Evolutionary conservation across 1,284 basidiomycete genomes (phyloP).

Genomic region (Neolentinus lepideus): DNA sequence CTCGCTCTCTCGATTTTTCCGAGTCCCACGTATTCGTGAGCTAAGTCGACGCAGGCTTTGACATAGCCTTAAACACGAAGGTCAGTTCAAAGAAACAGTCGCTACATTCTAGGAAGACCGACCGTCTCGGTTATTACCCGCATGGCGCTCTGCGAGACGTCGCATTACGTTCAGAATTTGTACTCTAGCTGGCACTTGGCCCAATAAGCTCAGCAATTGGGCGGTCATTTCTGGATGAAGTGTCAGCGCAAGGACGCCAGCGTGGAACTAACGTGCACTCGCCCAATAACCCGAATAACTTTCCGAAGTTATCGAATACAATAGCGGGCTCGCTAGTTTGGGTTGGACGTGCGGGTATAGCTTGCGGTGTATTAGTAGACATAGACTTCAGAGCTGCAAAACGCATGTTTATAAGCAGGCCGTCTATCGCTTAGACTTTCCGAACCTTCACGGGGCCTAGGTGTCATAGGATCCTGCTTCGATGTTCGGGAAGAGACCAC

Average conservation of each 20-base stretch:
- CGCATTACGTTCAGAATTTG: conserved; percentile 26
- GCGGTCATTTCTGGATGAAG: conserved; percentile 45
- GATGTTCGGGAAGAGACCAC: conserved; percentile 1
- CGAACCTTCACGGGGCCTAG: conserved; percentile 36
- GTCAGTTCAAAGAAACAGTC: conserved; percentile 2
- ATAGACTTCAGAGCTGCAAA: conserved; percentile 26
- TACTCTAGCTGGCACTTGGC: conserved; percentile 35
- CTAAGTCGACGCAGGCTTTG: conserved; percentile 60
- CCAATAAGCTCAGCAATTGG: conserved; percentile 61
- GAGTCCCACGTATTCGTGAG: conserved; percentile 69
- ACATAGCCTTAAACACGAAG: conserved; percentile 47
- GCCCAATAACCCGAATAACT: conserved; percentile 46
- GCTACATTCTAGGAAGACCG: conserved; percentile 7
- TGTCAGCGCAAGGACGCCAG: conserved; percentile 8
- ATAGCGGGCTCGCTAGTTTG: conserved; percentile 15
- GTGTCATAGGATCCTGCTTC: conserved; percentile 24
- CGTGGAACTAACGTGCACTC: conserved; percentile 13
- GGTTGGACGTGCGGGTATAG: conserved; percentile 16
- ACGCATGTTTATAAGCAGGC: conserved; percentile 1
- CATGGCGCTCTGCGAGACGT: conserved; percentile 19
- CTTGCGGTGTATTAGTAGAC: conserved; percentile 24
- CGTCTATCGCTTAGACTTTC: neutral
- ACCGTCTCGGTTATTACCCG: conserved; percentile 42
- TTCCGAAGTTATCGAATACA: conserved; percentile 42
- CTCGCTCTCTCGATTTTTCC: conserved; percentile 68